Percentiles rank a stretch among this genome's conserved stretches.
Conservation (phyloP, 2,329 filamentous ascomycete genomes). For the Raffaelea ambrosiae region DNA sequence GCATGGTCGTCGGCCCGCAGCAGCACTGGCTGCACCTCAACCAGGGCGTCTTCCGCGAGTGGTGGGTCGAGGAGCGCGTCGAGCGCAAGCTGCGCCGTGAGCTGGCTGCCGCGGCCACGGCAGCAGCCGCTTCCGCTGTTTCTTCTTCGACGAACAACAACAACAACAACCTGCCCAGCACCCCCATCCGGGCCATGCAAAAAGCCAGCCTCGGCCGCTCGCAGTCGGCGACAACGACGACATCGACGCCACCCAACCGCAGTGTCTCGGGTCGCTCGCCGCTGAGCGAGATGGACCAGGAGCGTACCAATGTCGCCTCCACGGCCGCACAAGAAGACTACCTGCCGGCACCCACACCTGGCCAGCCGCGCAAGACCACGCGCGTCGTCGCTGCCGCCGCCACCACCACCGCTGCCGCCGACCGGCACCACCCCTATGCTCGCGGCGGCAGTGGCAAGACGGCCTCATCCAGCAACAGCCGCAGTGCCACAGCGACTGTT, state of each 20-base stretch:
- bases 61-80: slow-evolving; percentile 88
- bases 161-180: slow-evolving; percentile 36
- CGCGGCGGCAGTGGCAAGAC: slow-evolving; percentile 15
- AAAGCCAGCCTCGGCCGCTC: slow-evolving; percentile 50
- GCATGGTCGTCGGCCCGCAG: slow-evolving; percentile 97
- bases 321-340: slow-evolving; percentile 71
- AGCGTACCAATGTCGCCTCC: slow-evolving; percentile 52
- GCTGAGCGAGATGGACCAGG: slow-evolving; percentile 88
- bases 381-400: too few relatives aligned
- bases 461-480: slow-evolving; percentile 36
- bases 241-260: slow-evolving; percentile 77
- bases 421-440: slow-evolving; percentile 64
- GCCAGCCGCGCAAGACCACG: slow-evolving; percentile 85
- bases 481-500: slow-evolving; percentile 24
- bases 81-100: slow-evolving; percentile 59
- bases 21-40: slow-evolving; percentile 99
- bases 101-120: slow-evolving; percentile 34
- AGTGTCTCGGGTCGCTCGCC: slow-evolving; percentile 69
- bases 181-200: slow-evolving; percentile 53
- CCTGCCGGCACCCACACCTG: slow-evolving; percentile 87
- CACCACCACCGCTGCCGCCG: too few relatives aligned
- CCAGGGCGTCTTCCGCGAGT: slow-evolving; percentile 94
- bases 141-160: not conserved
- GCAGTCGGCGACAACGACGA: slow-evolving; percentile 7
- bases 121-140: slow-evolving; percentile 19